These are phyloP conservation scores for Serendipita sp. DNA, from an alignment of 768 basidiomycete genomes.

Conservation along the genomic window DNA sequence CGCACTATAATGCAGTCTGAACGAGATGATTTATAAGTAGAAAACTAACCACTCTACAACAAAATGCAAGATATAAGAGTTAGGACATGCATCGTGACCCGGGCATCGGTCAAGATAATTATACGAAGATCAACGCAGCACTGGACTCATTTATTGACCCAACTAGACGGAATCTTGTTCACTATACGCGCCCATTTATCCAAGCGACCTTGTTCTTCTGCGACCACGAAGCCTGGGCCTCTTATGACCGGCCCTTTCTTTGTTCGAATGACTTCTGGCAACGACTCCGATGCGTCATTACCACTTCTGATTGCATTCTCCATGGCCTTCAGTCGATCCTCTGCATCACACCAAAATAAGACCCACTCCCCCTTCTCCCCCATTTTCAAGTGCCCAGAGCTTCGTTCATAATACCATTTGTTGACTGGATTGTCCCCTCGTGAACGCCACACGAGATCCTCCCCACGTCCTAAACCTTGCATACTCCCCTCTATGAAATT, in stretches of 20 bases:
- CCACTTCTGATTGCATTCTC: constrained; percentile 10
- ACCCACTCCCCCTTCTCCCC: constrained; percentile 51
- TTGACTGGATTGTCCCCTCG: constrained; percentile 89
- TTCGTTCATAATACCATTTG: constrained; percentile 98
- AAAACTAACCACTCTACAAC: neutral
- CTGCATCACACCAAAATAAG: constrained; percentile 97
- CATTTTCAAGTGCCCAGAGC: constrained; percentile 74
- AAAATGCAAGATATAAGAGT: neutral
- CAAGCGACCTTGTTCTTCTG: constrained; percentile 61
- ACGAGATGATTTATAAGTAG: no score
- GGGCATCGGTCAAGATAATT: neutral
- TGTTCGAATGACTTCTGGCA: constrained; percentile 34
- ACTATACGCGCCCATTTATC: constrained; percentile 51
- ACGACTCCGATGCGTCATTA: constrained; percentile 27
- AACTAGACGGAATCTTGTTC: constrained; percentile 58
- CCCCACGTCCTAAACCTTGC: constrained; percentile 74
- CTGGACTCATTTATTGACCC: constrained; percentile 25
- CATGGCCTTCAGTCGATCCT: constrained; percentile 47
- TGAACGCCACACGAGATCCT: constrained; percentile 91
- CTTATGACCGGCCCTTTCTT: constrained; percentile 24
- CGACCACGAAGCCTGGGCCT: constrained; percentile 54
- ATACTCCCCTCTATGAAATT: constrained; percentile 84
- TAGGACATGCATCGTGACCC: neutral
- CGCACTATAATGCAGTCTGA: no score
- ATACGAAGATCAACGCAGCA: neutral